These are phyloP conservation scores for Solanum gandarillasii DNA, from an alignment of 257 asterid genomes.

Conservation along the genomic window DNA sequence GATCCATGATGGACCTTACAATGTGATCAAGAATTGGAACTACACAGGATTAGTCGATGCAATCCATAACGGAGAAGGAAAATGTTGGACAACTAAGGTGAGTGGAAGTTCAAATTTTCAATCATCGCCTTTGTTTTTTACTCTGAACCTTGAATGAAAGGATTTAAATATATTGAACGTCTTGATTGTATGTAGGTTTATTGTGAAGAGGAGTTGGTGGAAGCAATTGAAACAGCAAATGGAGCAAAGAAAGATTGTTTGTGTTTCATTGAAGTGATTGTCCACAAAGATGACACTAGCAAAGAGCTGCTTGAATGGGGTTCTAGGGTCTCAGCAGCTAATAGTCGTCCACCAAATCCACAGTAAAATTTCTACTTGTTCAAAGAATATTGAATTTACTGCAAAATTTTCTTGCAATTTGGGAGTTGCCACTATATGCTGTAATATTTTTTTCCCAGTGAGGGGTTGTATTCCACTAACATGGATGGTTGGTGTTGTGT, in stretches of 20 bases:
- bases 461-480: not conserved
- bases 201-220: conserved; percentile 54
- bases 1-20: conserved; percentile 80
- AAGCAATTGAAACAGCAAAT: conserved; percentile 49
- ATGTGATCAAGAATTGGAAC: conserved; percentile 86
- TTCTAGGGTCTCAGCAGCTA: conserved; percentile 72
- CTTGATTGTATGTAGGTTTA: conserved; percentile 19
- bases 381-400: not conserved
- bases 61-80: conserved; percentile 71
- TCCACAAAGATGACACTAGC: conserved; percentile 85
- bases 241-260: conserved; percentile 45
- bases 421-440: not conserved
- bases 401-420: not conserved
- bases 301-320: conserved; percentile 91
- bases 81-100: conserved; percentile 86
- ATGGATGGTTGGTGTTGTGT: too few relatives aligned
- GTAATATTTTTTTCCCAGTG: not conserved
- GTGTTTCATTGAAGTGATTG: conserved; percentile 75
- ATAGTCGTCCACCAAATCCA: conserved; percentile 76
- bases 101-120: not conserved
- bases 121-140: not conserved
- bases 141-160: not conserved
- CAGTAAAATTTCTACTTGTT: conserved; percentile 24
- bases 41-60: conserved; percentile 72
- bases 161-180: too few relatives aligned